phyloP scores from a whole-genome alignment of 2,329 filamentous ascomycete species.

The Microcyclosporella mali region DNA sequence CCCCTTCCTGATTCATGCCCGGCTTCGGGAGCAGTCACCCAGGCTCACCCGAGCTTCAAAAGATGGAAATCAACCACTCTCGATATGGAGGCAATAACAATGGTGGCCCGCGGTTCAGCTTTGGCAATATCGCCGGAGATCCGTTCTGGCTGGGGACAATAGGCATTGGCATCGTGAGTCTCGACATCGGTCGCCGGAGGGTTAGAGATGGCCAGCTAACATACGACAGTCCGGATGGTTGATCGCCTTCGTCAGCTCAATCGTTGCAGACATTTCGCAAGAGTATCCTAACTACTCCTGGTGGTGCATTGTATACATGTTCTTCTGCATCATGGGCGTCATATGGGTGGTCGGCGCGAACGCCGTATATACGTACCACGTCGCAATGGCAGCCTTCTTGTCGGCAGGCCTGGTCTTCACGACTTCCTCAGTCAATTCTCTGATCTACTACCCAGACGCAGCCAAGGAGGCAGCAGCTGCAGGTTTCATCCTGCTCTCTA shows the following conservation, averaged over 20 bases:
- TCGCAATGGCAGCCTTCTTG: conserved; percentile 85
- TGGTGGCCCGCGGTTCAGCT: conserved; percentile 50
- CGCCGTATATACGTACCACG: conserved; percentile 78
- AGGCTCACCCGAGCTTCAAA: conserved; percentile 23
- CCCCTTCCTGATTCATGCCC: conserved; percentile 22
- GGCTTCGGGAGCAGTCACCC: conserved; percentile 19
- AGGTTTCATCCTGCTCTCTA: conserved; percentile 88
- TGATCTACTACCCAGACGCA: conserved; percentile 70
- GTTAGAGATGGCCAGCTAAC: conserved; percentile 7
- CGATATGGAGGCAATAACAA: conserved; percentile 5
- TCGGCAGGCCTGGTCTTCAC: conserved; percentile 76
- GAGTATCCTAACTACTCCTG: conserved; percentile 80
- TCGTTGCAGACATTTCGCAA: conserved; percentile 58
- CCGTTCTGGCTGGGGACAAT: conserved; percentile 92
- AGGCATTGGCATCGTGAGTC: conserved; percentile 80
- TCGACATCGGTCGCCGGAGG: neutral
- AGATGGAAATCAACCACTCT: conserved; percentile 28
- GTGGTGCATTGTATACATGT: conserved; percentile 83
- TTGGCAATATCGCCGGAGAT: conserved; percentile 90
- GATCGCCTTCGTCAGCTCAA: conserved; percentile 80
- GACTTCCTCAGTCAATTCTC: conserved; percentile 75
- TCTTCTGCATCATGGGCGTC: conserved; percentile 75
- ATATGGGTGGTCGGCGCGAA: conserved; percentile 79
- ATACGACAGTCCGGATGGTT: conserved; percentile 76
- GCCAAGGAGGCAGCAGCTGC: conserved; percentile 76